A percentile compares a stretch with the other conserved stretches of the same genome.
phyloP scores from a whole-genome alignment of 2,329 filamentous ascomycete genomes.

The Shiraia bambusicola region DNA sequence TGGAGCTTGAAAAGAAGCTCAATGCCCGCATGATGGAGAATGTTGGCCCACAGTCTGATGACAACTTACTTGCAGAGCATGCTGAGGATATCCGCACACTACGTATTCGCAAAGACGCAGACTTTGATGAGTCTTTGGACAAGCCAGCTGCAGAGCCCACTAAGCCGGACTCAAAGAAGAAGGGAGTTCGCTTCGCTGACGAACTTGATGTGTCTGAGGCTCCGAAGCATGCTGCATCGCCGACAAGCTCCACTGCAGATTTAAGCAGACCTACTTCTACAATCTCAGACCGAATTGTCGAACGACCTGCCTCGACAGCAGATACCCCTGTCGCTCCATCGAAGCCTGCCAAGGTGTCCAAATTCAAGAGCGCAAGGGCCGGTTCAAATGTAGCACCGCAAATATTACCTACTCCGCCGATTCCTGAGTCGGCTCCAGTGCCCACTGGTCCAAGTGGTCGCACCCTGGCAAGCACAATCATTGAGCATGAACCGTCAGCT shows the following conservation, averaged over 20 bases:
- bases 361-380: conserved; percentile 44
- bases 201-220: conserved; percentile 67
- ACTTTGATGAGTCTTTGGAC: conserved; percentile 31
- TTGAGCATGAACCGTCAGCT: conserved; percentile 51
- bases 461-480: conserved; percentile 60
- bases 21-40: conserved; percentile 60
- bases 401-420: conserved; percentile 26
- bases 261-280: conserved; percentile 19
- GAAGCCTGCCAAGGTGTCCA: conserved; percentile 42
- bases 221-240: conserved; percentile 30
- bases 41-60: conserved; percentile 53
- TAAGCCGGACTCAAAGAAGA: conserved; percentile 45
- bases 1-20: conserved; percentile 78
- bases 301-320: conserved; percentile 25
- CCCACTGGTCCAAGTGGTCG: conserved; percentile 47
- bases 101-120: conserved; percentile 46
- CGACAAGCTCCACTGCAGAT: conserved; percentile 5
- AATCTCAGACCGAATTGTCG: conserved; percentile 39
- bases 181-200: conserved; percentile 79
- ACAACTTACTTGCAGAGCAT: conserved; percentile 45
- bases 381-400: conserved; percentile 15
- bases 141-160: conserved; percentile 3
- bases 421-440: conserved; percentile 30
- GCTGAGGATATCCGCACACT: conserved; percentile 62
- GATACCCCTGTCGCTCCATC: conserved; percentile 14